These are phyloP conservation scores for Acacia confusa DNA, from an alignment of 306 rosid genomes.

Conservation along the genomic window DNA sequence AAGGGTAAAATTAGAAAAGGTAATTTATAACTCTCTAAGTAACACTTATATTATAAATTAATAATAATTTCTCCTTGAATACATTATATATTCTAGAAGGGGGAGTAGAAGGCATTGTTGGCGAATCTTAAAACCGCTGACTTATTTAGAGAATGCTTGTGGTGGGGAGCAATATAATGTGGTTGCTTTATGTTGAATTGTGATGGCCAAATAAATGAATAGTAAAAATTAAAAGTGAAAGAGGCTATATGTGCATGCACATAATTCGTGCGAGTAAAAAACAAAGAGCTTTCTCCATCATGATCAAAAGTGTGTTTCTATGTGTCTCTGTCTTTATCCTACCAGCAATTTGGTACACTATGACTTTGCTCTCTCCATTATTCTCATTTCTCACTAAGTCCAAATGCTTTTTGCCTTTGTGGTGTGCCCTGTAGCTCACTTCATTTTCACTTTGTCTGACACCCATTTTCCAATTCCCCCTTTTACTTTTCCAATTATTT, in stretches of 20 bases:
- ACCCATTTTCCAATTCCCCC: neutral
- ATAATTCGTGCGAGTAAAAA: conserved; percentile 22
- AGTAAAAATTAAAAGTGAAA: conserved; percentile 42
- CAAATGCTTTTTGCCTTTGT: conserved; percentile 20
- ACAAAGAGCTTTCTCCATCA: conserved; percentile 43
- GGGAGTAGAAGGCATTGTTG: neutral
- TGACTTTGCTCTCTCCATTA: conserved; percentile 40
- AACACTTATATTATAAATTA: no score
- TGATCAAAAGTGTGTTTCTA: conserved; percentile 44
- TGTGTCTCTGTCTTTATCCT: conserved; percentile 41
- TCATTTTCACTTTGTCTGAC: conserved; percentile 35
- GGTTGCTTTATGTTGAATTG: conserved; percentile 32
- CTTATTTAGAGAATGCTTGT: conserved; percentile 41
- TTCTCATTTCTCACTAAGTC: conserved; percentile 23
- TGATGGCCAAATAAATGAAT: conserved; percentile 33
- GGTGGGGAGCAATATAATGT: neutral
- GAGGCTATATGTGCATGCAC: conserved; percentile 13
- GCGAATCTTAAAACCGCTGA: conserved; percentile 66
- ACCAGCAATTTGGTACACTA: conserved; percentile 48
- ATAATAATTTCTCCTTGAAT: no score
- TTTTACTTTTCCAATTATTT: neutral
- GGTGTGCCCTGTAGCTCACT: conserved; percentile 16
- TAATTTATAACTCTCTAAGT: no score
- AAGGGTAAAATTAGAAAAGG: no score
- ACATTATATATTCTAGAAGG: no score